Base-by-base conservation (phyloP, 2,329 filamentous ascomycete species). In the Talaromyces sp. region DNA sequence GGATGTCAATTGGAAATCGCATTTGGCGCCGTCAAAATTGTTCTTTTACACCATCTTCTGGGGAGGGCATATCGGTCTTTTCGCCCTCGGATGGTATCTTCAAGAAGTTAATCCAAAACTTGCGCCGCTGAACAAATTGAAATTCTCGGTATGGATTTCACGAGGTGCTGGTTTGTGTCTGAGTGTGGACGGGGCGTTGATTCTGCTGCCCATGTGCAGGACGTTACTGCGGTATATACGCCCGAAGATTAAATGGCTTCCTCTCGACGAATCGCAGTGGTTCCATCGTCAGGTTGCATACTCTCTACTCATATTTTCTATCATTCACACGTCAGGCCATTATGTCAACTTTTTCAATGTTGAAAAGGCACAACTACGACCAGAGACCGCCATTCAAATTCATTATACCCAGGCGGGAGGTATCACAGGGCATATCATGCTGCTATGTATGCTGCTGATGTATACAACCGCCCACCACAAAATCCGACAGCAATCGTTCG, bases 261-360 rank as follows among this genome's bases (percentile, higher is more conserved):
- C 95, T 5, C 85, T 99, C n/a, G 95, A 99, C 74, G 95, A 99
- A 81, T 96, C 93, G 67, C 86, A 93, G 70, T 99, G 93, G 93
- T 96, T 99, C 79, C 95, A 99, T 81, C 86, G 94, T 69, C 95
- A 99, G 78, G 86, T 96, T 51, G 94, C 95, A 19, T 99, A 99
- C 76, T 84, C 92, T 1, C 83, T 98, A 81, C 83, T 98, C 2
- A 75, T 97, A 64, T 99, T 93, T 78, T 91, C 89, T 31, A 85
- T 88, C 59, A 78, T 92, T 31, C 95, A 99, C 77, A 90, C 89
- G 1, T 75, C 84, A 15, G 88, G 88, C 60, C 95, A 99, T 79
- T 99, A 99, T 73, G 92, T 98, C 83, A 99, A 99, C 82, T 99
- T 99, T 81, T 98, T 89, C 85, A 97, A 97, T 73, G 91, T 99